phyloP scores from a whole-genome alignment of 495 filamentous ascomycete species.

The Hypomontagnella submonticulosa region DNA sequence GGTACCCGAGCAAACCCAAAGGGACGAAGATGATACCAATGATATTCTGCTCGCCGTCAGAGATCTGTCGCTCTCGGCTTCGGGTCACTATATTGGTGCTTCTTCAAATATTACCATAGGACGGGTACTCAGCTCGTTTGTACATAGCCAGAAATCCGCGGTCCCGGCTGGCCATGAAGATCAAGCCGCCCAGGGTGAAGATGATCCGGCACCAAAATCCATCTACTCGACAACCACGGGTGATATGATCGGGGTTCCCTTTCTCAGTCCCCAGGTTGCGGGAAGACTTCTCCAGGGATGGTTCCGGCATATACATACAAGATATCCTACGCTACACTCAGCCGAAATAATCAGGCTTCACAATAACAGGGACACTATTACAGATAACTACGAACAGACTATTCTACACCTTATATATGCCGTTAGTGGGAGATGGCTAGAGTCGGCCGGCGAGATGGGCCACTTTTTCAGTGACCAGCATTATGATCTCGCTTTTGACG shows the following conservation, averaged over 20 bases:
- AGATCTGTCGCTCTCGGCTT: conserved; percentile 45
- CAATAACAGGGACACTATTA: conserved; percentile 42
- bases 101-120: conserved; percentile 47
- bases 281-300: conserved; percentile 43
- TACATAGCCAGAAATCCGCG: conserved; percentile 40
- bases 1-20: conserved; percentile 10
- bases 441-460: conserved; percentile 46
- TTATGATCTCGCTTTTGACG: conserved; percentile 45
- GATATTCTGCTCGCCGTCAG: conserved; percentile 43
- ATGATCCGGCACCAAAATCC: conserved; percentile 46
- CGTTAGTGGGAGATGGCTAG: conserved; percentile 47
- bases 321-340: conserved; percentile 46
- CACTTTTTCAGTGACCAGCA: conserved; percentile 47
- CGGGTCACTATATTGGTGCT: conserved; percentile 44
- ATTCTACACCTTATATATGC: conserved; percentile 49
- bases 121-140: conserved; percentile 45
- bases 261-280: conserved; percentile 42
- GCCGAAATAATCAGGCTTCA: conserved; percentile 42
- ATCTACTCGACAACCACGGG: conserved; percentile 34
- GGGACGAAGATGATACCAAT: conserved; percentile 37
- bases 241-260: conserved; percentile 41
- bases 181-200: conserved; percentile 18
- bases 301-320: conserved; percentile 46
- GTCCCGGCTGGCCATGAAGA: conserved; percentile 21
- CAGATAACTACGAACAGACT: conserved; percentile 46